These are phyloP conservation scores for Pezicula neosporulosa DNA, from an alignment of 2,329 filamentous ascomycete species.

Conservation along the genomic window DNA sequence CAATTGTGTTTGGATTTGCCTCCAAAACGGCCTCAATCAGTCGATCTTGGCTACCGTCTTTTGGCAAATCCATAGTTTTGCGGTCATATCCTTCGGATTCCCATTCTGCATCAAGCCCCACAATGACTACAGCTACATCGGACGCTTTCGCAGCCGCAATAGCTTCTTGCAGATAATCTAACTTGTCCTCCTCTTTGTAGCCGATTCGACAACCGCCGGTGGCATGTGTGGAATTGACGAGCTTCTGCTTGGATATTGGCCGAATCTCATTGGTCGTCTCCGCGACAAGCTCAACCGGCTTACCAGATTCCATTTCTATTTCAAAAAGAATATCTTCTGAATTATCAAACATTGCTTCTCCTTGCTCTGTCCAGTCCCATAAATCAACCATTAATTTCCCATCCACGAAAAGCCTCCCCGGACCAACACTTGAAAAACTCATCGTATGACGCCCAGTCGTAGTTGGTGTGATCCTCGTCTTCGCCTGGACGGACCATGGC, in stretches of 20 bases:
- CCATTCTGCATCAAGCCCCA: slow-evolving; percentile 71
- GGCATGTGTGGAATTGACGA: slow-evolving; percentile 55
- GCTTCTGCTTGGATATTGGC: slow-evolving; percentile 55
- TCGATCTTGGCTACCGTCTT: slow-evolving; percentile 54
- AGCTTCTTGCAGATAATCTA: slow-evolving; percentile 60
- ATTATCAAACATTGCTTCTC: slow-evolving; percentile 69
- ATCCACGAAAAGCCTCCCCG: slow-evolving; percentile 58
- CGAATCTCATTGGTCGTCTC: slow-evolving; percentile 66
- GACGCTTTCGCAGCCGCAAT: slow-evolving; percentile 57
- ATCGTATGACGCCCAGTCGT: slow-evolving; percentile 61
- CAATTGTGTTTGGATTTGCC: slow-evolving; percentile 62
- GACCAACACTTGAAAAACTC: slow-evolving; percentile 65
- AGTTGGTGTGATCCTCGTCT: slow-evolving; percentile 54
- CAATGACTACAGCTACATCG: slow-evolving; percentile 65
- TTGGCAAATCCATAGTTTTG: slow-evolving; percentile 55
- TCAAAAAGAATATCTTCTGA: slow-evolving; percentile 62
- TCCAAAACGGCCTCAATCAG: slow-evolving; percentile 59
- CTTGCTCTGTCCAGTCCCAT: slow-evolving; percentile 67
- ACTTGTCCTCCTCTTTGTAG: slow-evolving; percentile 62
- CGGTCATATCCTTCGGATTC: slow-evolving; percentile 73
- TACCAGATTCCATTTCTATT: slow-evolving; percentile 54
- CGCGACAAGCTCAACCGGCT: slow-evolving; percentile 57
- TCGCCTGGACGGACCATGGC: slow-evolving; percentile 57
- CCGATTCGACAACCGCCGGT: slow-evolving; percentile 71
- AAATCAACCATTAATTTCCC: slow-evolving; percentile 58